Evolutionary conservation across 495 filamentous ascomycete species (phyloP).

Genomic region (Penicillium longicatenatum): DNA sequence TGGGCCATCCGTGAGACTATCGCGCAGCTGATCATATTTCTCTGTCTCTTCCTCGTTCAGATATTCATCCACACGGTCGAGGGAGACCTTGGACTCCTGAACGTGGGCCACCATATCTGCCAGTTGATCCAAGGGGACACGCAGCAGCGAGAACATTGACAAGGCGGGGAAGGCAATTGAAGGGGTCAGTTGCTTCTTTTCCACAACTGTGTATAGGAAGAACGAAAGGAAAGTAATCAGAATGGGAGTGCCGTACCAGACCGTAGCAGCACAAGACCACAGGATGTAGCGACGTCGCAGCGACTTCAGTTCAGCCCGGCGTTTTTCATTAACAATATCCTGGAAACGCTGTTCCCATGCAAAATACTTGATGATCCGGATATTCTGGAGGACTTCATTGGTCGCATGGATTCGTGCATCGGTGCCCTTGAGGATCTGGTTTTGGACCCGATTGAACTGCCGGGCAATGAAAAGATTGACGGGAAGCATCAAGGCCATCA

Average conservation of each 20-base stretch:
- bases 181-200: slow-evolving; percentile 85
- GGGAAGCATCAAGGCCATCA: slow-evolving; percentile 87
- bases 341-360: slow-evolving; percentile 96
- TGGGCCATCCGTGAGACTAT: slow-evolving; percentile 59
- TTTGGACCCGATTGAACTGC: slow-evolving; percentile 81
- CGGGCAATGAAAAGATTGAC: slow-evolving; percentile 85
- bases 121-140: slow-evolving; percentile 91
- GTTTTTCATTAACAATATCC: slow-evolving; percentile 84
- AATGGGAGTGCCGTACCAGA: slow-evolving; percentile 96
- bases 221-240: slow-evolving; percentile 96
- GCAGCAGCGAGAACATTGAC: slow-evolving; percentile 93
- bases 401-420: slow-evolving; percentile 96
- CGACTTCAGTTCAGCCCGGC: slow-evolving; percentile 73
- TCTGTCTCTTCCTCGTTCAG: slow-evolving; percentile 93
- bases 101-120: slow-evolving; percentile 99
- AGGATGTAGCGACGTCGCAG: slow-evolving; percentile 82
- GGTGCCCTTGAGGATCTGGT: slow-evolving; percentile 88
- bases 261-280: slow-evolving; percentile 86
- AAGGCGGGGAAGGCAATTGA: slow-evolving; percentile 96
- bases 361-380: slow-evolving; percentile 99
- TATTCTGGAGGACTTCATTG: slow-evolving; percentile 96
- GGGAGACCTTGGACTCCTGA: slow-evolving; percentile 94
- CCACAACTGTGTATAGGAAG: slow-evolving; percentile 86
- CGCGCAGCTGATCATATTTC: slow-evolving; percentile 85
- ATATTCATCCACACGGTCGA: slow-evolving; percentile 96